These are phyloP conservation scores for Striga hermonthica DNA, from an alignment of 305 asterid genomes.

Conservation along the genomic window DNA sequence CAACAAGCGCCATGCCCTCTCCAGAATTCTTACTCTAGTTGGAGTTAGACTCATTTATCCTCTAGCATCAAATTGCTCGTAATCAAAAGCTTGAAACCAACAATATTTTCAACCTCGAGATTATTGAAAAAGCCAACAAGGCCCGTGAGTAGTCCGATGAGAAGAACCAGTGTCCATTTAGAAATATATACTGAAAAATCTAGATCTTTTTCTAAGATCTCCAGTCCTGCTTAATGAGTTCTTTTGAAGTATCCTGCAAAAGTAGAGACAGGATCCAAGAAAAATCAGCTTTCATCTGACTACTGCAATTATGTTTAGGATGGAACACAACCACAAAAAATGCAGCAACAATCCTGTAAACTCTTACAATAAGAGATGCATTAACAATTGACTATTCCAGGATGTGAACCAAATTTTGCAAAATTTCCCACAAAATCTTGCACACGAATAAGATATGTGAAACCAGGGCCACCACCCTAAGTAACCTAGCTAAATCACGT, in stretches of 20 bases:
- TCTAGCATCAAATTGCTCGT: constrained; percentile 61
- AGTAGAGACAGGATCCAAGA: background rate
- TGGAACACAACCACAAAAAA: too few relatives aligned
- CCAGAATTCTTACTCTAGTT: too few relatives aligned
- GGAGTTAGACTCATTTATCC: constrained; percentile 49
- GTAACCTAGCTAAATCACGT: too few relatives aligned
- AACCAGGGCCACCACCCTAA: too few relatives aligned
- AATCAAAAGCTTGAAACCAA: constrained; percentile 79
- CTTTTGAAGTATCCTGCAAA: constrained; percentile 84
- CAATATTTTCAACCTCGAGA: constrained; percentile 85
- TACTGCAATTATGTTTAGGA: too few relatives aligned
- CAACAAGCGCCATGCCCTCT: constrained; percentile 46
- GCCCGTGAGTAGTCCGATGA: constrained; percentile 79
- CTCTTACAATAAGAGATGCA: too few relatives aligned
- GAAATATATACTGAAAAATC: constrained; percentile 75
- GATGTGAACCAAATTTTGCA: too few relatives aligned
- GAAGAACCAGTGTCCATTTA: constrained; percentile 94
- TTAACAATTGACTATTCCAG: too few relatives aligned
- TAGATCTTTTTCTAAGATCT: constrained; percentile 73
- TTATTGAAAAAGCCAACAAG: constrained; percentile 81
- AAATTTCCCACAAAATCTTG: too few relatives aligned
- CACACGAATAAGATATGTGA: too few relatives aligned
- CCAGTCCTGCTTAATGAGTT: constrained; percentile 93
- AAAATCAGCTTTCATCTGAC: background rate
- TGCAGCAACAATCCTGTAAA: too few relatives aligned